Percentiles rank a stretch among this genome's conserved stretches.
These are phyloP conservation scores for Ramularia endophylla DNA, from an alignment of 2,329 filamentous ascomycete species.

Conservation along the genomic window DNA sequence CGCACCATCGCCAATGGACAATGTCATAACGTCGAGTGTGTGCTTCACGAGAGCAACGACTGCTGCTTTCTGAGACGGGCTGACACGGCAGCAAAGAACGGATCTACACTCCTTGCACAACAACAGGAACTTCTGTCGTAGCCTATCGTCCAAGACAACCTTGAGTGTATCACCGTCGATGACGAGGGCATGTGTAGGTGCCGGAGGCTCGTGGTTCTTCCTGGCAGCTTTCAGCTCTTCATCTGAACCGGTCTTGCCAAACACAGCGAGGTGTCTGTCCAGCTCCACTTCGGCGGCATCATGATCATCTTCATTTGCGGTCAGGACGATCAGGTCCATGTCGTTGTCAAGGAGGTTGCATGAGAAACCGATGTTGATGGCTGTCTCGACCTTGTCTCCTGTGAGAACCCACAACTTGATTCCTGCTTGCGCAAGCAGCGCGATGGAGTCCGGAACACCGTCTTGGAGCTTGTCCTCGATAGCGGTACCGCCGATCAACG, in stretches of 20 bases:
- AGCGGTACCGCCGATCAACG: constrained; percentile 83
- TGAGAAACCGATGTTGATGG: constrained; percentile 99
- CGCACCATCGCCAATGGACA: constrained; percentile 87
- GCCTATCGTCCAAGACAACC: constrained; percentile 70
- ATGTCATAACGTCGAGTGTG: constrained; percentile 90
- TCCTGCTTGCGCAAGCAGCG: constrained; percentile 80
- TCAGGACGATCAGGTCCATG: constrained; percentile 92
- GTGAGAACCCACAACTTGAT: constrained; percentile 99
- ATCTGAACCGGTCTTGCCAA: constrained; percentile 76
- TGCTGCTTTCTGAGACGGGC: constrained; percentile 93
- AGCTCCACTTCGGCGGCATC: constrained; percentile 63
- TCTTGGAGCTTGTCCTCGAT: constrained; percentile 97
- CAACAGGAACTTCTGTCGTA: constrained; percentile 89
- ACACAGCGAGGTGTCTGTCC: constrained; percentile 64
- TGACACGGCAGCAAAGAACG: constrained; percentile 95
- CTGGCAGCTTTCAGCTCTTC: constrained; percentile 75
- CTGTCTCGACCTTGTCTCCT: constrained; percentile 97
- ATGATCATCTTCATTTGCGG: constrained; percentile 68
- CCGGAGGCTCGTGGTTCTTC: constrained; percentile 78
- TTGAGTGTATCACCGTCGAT: constrained; percentile 94
- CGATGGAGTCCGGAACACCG: constrained; percentile 93
- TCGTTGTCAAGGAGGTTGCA: constrained; percentile 97
- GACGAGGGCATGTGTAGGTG: constrained; percentile 82
- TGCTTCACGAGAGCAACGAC: constrained; percentile 94
- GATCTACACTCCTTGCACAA: constrained; percentile 97